A percentile compares a stretch with the other conserved stretches of the same genome.
These are phyloP conservation scores for Colletotrichum tropicicola DNA, from an alignment of 2,329 filamentous ascomycete species.

Conservation along the genomic window DNA sequence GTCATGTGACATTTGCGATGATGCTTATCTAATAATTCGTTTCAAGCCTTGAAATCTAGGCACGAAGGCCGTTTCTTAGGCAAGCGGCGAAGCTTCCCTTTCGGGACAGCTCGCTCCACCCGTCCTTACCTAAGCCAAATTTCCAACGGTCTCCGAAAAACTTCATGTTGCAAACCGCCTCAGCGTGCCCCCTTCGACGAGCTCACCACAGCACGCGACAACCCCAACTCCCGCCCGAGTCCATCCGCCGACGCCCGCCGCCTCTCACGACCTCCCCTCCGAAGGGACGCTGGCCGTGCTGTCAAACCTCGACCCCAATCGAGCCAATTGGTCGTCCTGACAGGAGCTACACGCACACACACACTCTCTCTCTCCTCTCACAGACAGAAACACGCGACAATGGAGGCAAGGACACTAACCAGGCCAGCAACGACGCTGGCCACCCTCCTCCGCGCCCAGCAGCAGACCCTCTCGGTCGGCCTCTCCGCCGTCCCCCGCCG, in stretches of 20 bases:
- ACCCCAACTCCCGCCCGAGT: not conserved
- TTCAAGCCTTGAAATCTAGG: not conserved
- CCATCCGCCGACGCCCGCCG: not conserved
- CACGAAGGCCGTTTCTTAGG: not conserved
- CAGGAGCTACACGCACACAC: not conserved
- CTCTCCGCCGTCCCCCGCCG: constrained; percentile 44
- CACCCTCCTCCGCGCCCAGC: constrained; percentile 31
- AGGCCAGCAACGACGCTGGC: constrained; percentile 46
- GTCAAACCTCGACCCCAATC: not conserved
- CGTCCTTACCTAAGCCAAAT: constrained; percentile 22
- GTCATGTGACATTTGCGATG: not conserved
- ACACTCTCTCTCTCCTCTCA: too few relatives aligned
- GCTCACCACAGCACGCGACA: constrained; percentile 6
- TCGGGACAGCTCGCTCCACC: constrained; percentile 17
- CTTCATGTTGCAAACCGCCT: constrained; percentile 18
- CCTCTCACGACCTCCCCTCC: not conserved
- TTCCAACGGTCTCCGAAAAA: constrained; percentile 21
- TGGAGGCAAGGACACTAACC: constrained; percentile 31
- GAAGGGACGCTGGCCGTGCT: constrained; percentile 27
- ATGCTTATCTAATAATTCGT: not conserved
- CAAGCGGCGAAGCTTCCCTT: constrained; percentile 2
- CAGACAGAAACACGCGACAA: not conserved
- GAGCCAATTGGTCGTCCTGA: constrained; percentile 8
- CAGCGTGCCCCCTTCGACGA: not conserved
- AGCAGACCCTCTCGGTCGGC: too few relatives aligned